phyloP scores from a whole-genome alignment of 2,329 filamentous ascomycete genomes.

The Cladosporium sp. region DNA sequence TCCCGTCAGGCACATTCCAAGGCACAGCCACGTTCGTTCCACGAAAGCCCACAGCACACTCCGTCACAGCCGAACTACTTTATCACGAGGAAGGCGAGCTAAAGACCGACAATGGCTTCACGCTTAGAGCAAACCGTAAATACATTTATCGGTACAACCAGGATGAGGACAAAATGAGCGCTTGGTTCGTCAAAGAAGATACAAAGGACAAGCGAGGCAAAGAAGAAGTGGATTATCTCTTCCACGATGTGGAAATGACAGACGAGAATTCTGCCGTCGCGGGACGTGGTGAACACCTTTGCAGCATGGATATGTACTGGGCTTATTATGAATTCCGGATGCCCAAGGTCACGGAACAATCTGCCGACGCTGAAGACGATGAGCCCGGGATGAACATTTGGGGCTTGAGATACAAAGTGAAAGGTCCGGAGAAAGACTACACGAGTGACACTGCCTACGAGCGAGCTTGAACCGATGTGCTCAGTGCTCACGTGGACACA shows the following conservation, averaged over 20 bases:
- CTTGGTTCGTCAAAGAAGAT: slow-evolving; percentile 75
- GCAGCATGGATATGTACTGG: slow-evolving; percentile 70
- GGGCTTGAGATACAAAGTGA: slow-evolving; percentile 40
- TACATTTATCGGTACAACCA: slow-evolving; percentile 75
- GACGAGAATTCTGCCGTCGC: slow-evolving; percentile 51
- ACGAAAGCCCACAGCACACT: slow-evolving; percentile 31
- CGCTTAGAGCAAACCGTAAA: slow-evolving; percentile 63
- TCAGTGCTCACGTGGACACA: background rate
- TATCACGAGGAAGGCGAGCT: slow-evolving; percentile 40
- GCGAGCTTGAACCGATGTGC: slow-evolving; percentile 11
- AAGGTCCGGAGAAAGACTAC: slow-evolving; percentile 41
- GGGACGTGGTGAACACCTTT: slow-evolving; percentile 68
- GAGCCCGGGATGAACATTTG: slow-evolving; percentile 34
- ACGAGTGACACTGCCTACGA: slow-evolving; percentile 41
- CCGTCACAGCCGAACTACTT: slow-evolving; percentile 34
- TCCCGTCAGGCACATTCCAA: slow-evolving; percentile 39
- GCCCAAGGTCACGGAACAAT: slow-evolving; percentile 29
- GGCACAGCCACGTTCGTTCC: slow-evolving; percentile 38
- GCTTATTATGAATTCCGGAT: slow-evolving; percentile 66
- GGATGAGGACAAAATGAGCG: slow-evolving; percentile 61
- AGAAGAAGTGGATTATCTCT: slow-evolving; percentile 66
- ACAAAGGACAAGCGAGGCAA: slow-evolving; percentile 43
- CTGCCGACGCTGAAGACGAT: slow-evolving; percentile 20
- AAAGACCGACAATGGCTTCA: slow-evolving; percentile 38
- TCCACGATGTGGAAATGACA: slow-evolving; percentile 69